Base-by-base conservation (phyloP, 257 asterid genomes). In the Handroanthus guayacan region DNA sequence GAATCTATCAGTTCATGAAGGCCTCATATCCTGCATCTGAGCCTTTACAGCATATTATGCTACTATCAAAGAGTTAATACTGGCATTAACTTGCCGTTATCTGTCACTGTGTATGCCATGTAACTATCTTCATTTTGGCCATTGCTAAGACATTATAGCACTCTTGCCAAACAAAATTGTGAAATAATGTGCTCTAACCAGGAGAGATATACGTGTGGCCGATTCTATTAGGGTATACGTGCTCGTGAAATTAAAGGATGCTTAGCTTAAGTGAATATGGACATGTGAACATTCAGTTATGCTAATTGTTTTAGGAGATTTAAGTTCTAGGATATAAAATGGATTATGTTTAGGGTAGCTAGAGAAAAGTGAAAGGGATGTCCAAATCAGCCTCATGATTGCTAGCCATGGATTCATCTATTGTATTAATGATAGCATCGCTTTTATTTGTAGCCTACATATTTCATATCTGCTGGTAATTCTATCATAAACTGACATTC, bases 41-140 rank as follows among this genome's bases (percentile, higher is more conserved):
- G 70, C 73, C 45, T 10, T 45, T 64, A 25, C 50, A 51, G 64
- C 61, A 25, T 25, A 1, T 79, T 55, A 55, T 72, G 75, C 69
- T 56, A 64, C 67, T 6, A 56, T 11, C 20, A 38, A 52, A 17
- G 63, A 9, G n/a, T 71, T 50, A 18, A 52, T 54, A 11, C 50
- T 16, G 39, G 3, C 14, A 41, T 43, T 41, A 3, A 5, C 45
- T 41, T 5, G 45, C 6, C 7, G 8, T 9, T 1, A 5, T 48
- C 65, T 38, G 9, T 72, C 31, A 25, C 57, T 64, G 58, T 65
- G 50, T 43, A 31, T 68, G 54, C 37, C 38, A 17, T 18, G 14
- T 6, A 43, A 72, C 55, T 78, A 25, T 64, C 43, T 25, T 50
- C 31, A 44, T 56, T 57, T 34, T 48, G 31, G 52, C 18, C 47